phyloP scores from a whole-genome alignment of 2,329 filamentous ascomycete genomes.

The Cyphellophora europaea region DNA sequence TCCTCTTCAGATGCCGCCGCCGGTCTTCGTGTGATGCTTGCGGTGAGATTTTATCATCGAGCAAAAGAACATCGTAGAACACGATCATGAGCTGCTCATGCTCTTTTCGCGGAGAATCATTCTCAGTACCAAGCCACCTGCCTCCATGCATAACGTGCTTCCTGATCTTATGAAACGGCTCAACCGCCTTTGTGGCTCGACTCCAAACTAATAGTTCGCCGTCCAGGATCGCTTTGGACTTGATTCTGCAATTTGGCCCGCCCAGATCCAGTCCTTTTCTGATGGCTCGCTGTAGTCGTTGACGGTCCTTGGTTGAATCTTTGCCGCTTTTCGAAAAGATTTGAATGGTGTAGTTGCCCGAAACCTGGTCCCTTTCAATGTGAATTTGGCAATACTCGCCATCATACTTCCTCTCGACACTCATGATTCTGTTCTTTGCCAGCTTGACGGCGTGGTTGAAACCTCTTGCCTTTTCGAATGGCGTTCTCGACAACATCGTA shows the following conservation, averaged over 20 bases:
- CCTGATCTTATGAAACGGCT: constrained; percentile 73
- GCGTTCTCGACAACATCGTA: constrained; percentile 50
- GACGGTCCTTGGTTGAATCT: constrained; percentile 68
- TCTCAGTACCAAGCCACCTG: constrained; percentile 54
- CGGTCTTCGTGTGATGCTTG: constrained; percentile 33
- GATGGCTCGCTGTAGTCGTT: constrained; percentile 54
- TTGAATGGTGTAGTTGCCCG: constrained; percentile 45
- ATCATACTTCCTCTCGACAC: constrained; percentile 73
- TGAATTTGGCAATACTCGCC: constrained; percentile 89
- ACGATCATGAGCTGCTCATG: constrained; percentile 36
- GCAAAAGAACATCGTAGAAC: constrained; percentile 50
- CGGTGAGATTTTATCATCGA: constrained; percentile 46
- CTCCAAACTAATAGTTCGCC: constrained; percentile 76
- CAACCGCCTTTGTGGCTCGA: constrained; percentile 53
- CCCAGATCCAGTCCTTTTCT: constrained; percentile 56
- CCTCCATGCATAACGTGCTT: constrained; percentile 71
- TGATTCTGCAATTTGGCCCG: constrained; percentile 47
- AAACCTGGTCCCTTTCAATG: constrained; percentile 54
- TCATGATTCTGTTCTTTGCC: constrained; percentile 51
- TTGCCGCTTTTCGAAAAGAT: constrained; percentile 93
- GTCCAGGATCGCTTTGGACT: constrained; percentile 64
- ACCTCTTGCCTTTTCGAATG: constrained; percentile 51
- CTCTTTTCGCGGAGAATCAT: constrained; percentile 47
- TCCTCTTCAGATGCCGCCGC: constrained; percentile 44
- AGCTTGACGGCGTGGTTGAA: constrained; percentile 67